Base-by-base conservation (phyloP, 83 land plant species). In the Diphasiastrum complanatum region DNA sequence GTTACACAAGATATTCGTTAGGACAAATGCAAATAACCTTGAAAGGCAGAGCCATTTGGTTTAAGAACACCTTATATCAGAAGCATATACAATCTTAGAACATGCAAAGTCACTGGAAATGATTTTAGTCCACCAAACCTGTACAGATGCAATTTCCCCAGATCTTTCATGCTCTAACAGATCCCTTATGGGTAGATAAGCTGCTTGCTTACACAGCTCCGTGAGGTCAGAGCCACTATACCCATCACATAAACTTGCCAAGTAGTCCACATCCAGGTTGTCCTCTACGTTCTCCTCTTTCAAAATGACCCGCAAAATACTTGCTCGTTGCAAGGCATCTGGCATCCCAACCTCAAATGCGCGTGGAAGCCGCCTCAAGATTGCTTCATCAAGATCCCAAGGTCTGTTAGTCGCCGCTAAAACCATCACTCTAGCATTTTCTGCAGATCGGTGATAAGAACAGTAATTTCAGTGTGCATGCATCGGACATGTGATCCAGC, bases 371-470 rank as follows among this genome's bases (percentile, higher is more conserved):
- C 99, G 83, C 0, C 99, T 69, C 14, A 93, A 67, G 30, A 89
- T 89, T 61, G 99, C 99, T 68, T 93, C 99, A 73, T 93, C 99
- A 23, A 93, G 83, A 62, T 93, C 99, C 71, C 86, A 74, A 5
- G 97, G 96, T 40, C 99, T 89, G 59, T 93, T 93, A 19, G 99
- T 93, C n/a, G 99, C 96, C 55, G 92, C 99, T 48, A 93, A 73
- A 43, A 93, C 99, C 92, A 89, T 85, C 46, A 93, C 99, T 33
- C 96, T 81, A n/a, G 99, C 89, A 73, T 78, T 79, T 35, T 80
- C 99, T 93, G 74, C 14, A 65, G n/a, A n/a, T n/a, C n/a, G n/a
- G n/a, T n/a, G n/a, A n/a, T n/a, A n/a, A n/a, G n/a, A n/a, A n/a
- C n/a, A n/a, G n/a, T n/a, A n/a, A n/a, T n/a, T n/a, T n/a, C n/a